Evolutionary conservation across 2,329 filamentous ascomycete genomes (phyloP).

Genomic region (Alternaria panax): DNA sequence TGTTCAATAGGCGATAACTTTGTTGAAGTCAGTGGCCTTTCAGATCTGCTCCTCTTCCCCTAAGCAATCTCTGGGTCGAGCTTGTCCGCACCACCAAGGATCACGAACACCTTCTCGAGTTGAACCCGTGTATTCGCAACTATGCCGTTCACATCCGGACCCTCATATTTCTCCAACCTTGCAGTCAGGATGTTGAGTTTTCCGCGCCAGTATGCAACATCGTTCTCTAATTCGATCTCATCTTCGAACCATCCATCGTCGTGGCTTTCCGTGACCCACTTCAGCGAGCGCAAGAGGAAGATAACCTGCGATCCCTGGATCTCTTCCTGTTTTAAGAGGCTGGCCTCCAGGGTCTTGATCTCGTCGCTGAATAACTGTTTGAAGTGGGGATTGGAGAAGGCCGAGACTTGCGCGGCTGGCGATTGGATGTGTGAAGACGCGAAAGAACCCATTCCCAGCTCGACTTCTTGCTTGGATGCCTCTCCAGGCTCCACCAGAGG

Average conservation of each 20-base stretch:
- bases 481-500: neutral
- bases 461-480: neutral
- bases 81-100: neutral
- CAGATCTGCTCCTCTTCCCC: neutral
- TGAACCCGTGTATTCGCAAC: neutral
- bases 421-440: neutral
- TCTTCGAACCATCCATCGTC: neutral
- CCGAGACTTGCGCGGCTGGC: neutral
- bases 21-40: accelerated
- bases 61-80: neutral
- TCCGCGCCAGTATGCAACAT: neutral
- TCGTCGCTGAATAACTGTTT: neutral
- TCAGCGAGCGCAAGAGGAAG: neutral
- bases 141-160: neutral
- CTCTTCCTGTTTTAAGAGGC: neutral
- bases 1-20: neutral
- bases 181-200: neutral
- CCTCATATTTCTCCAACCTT: neutral
- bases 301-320: neutral
- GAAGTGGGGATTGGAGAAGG: neutral
- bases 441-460: neutral
- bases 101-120: neutral
- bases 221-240: neutral
- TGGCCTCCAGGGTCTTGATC: neutral
- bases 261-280: neutral